Base-by-base conservation (phyloP, 345 rosid species). In the Eutrema japonicum region DNA sequence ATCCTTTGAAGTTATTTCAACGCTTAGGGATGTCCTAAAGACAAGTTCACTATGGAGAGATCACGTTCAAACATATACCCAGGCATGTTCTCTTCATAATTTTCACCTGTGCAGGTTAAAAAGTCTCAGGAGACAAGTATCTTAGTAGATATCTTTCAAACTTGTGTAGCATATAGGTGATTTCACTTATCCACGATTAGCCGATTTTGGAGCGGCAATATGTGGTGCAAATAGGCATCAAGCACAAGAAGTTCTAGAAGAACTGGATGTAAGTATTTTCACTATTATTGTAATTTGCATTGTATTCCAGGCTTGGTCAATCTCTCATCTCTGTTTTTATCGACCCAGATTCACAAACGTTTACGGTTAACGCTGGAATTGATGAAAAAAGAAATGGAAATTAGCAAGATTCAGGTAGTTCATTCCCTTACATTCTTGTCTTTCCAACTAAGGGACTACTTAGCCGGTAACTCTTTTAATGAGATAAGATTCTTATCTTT, bases 141-240 rank as follows among this genome's bases (percentile, higher is more conserved):
- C 73, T 71, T 48, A 71, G 26, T 64, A 13, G 63, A 58, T 65
- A 22, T 42, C 10, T 71, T 64, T 71, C 63, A 58, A 57, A 56
- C 56, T 35, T 72, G 37, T 87, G 78, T 91, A 96, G 99, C 97
- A 96, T 82, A 82, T 96, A 67, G 99, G 97, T 51, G 97, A 92
- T 74, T 92, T 96, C 79, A 92, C 84, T 76, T 89, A 87, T 75
- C 83, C 96, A 74, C 85, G 91, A 75, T 79, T 90, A 73, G 98
- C 99, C 30, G 99, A 96, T 87, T 96, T 96, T 77, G 99, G 99
- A 66, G 99, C 99, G 55, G 98, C 98, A 11, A 92, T 96, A 85
- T 90, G 96, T 46, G 98, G 98, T 27, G 98, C 90, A 58, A 90
- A 85, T 83, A 96, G 84, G 82, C 80, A 83, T 75, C 96, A 88